These are phyloP conservation scores for Metschnikowia lachancei DNA, from an alignment of 805 yeast genomes.

Conservation along the genomic window DNA sequence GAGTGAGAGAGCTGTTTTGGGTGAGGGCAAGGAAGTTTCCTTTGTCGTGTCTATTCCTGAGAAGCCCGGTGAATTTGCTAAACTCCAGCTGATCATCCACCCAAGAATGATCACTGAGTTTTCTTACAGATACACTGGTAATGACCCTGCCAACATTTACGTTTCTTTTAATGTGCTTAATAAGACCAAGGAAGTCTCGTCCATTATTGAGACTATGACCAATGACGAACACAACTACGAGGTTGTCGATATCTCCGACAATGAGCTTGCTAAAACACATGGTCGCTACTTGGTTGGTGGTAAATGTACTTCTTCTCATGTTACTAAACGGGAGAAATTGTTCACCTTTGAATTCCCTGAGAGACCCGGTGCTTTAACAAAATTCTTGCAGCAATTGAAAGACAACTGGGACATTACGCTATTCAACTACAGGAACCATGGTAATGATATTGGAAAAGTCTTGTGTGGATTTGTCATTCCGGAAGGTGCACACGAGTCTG, in stretches of 20 bases:
- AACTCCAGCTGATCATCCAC: conserved; percentile 69
- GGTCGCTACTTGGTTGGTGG: conserved; percentile 98
- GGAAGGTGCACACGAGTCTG: conserved; percentile 53
- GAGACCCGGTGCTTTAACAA: conserved; percentile 89
- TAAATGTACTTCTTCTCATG: conserved; percentile 45
- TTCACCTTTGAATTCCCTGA: conserved; percentile 94
- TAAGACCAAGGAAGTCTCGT: conserved; percentile 67
- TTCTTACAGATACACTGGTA: conserved; percentile 71
- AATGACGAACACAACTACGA: conserved; percentile 58
- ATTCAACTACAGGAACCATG: conserved; percentile 96
- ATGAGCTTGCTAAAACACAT: conserved; percentile 93
- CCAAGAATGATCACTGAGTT: conserved; percentile 95
- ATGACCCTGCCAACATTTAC: conserved; percentile 68
- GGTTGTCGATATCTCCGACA: conserved; percentile 83
- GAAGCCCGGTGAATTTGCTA: conserved; percentile 82
- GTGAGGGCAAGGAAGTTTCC: conserved; percentile 96
- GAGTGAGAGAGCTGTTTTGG: conserved; percentile 95
- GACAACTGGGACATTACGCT: conserved; percentile 87
- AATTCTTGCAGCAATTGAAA: conserved; percentile 69
- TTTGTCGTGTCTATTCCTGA: conserved; percentile 90
- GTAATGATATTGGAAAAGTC: conserved; percentile 90
- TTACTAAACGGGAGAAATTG: conserved; percentile 70
- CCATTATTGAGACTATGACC: conserved; percentile 57
- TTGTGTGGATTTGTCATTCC: conserved; percentile 90
- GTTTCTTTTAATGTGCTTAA: conserved; percentile 83